Percentiles rank a stretch among this genome's conserved stretches.
These are phyloP conservation scores for Pleodorina starrii DNA, from an alignment of 139 green algal species.

Conservation along the genomic window DNA sequence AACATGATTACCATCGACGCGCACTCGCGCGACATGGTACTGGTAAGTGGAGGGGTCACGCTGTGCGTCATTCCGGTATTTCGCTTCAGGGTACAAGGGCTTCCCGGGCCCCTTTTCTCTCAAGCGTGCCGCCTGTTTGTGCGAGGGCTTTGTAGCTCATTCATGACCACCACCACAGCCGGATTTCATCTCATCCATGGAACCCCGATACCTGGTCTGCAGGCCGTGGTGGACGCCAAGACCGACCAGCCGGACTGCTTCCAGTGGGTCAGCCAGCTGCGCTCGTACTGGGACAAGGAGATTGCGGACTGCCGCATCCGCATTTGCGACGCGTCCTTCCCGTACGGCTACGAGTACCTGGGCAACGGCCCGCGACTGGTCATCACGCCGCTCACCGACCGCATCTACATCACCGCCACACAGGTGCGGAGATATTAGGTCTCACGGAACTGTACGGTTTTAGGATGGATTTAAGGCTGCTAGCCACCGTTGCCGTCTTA, in stretches of 20 bases:
- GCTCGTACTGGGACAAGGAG: slow-evolving; percentile 83
- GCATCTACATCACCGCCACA: slow-evolving; percentile 91
- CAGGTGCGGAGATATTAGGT: slow-evolving; percentile 3
- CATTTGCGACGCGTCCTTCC: slow-evolving; percentile 88
- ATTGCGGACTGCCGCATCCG: slow-evolving; percentile 78
- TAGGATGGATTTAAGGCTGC: too few relatives aligned
- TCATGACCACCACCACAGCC: too few relatives aligned
- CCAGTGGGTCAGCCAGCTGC: slow-evolving; percentile 86
- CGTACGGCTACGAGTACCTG: slow-evolving; percentile 91
- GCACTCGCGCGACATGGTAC: slow-evolving; percentile 85
- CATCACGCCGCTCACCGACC: slow-evolving; percentile 88
- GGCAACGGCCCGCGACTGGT: slow-evolving; percentile 86
- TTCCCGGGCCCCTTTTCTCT: too few relatives aligned
- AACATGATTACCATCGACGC: slow-evolving; percentile 94
- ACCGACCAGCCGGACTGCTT: slow-evolving; percentile 77
- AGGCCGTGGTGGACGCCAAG: slow-evolving; percentile 65
- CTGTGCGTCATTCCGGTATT: not conserved
- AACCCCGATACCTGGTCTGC: too few relatives aligned
- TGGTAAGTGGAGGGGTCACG: slow-evolving; percentile 29
- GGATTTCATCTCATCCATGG: too few relatives aligned
- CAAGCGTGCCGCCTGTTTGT: too few relatives aligned
- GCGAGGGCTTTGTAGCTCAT: too few relatives aligned
- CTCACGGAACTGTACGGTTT: too few relatives aligned
- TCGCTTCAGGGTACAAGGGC: too few relatives aligned
- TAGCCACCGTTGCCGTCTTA: too few relatives aligned